Percentiles rank a stretch among this genome's conserved stretches.
Evolutionary conservation across 208 protist genomes (phyloP).

Genomic region (Jaenimonas drosophilae): DNA sequence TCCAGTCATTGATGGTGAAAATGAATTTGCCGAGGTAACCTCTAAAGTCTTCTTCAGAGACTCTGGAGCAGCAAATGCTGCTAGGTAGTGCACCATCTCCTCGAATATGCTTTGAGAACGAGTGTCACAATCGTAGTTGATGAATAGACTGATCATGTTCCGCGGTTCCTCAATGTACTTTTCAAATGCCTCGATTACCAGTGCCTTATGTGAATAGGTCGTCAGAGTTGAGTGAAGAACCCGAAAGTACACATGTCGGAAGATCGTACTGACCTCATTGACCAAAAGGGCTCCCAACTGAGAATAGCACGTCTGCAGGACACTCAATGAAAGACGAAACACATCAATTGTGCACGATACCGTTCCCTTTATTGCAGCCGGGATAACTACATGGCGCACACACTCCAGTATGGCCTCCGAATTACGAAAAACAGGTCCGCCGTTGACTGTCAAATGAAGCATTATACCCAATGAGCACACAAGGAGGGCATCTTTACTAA

Average conservation of each 20-base stretch:
- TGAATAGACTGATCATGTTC: constrained; percentile 91
- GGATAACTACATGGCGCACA: constrained; percentile 76
- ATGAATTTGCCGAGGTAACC: no score
- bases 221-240: constrained; percentile 84
- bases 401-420: constrained; percentile 45
- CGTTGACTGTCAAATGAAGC: constrained; percentile 76
- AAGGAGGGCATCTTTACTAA: no score
- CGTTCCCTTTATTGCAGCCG: constrained; percentile 77
- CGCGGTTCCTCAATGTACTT: constrained; percentile 91
- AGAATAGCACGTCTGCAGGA: constrained; percentile 84
- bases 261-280: constrained; percentile 89
- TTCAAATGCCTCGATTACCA: constrained; percentile 83
- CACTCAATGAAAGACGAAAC: constrained; percentile 84
- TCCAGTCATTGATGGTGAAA: no score
- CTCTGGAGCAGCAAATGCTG: constrained; percentile 24
- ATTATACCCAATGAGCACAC: constrained; percentile 43
- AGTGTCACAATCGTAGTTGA: constrained; percentile 98
- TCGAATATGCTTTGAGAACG: constrained; percentile 91
- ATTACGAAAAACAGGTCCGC: constrained; percentile 81
- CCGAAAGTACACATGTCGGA: constrained; percentile 88
- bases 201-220: constrained; percentile 80
- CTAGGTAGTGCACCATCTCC: constrained; percentile 89
- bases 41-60: no score
- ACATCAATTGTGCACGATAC: constrained; percentile 72
- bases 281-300: constrained; percentile 90